A percentile compares a stretch with the other conserved stretches of the same genome.
Conservation (phyloP, 2,329 filamentous ascomycete species). For the Monilinia polystroma region DNA sequence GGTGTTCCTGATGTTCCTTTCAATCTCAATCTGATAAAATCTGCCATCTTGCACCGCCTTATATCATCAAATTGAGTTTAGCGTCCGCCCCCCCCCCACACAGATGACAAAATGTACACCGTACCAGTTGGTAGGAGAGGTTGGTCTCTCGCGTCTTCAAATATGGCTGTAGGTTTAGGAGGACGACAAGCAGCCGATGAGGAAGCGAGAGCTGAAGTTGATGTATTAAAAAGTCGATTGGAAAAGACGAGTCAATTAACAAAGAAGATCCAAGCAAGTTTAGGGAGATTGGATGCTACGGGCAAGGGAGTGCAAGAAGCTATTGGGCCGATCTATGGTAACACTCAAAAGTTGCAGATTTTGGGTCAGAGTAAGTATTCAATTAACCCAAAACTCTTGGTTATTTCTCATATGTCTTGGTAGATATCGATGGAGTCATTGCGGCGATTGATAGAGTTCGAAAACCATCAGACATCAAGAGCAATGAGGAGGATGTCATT, state of each 20-base stretch:
- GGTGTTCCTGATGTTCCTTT: background rate
- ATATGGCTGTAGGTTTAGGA: conserved; percentile 38
- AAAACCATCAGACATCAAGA: conserved; percentile 89
- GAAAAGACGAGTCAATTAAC: conserved; percentile 92
- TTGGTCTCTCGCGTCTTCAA: conserved; percentile 34
- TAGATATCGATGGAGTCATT: conserved; percentile 83
- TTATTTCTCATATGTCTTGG: background rate
- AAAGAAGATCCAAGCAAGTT: conserved; percentile 90
- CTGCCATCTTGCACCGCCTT: background rate
- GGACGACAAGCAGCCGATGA: conserved; percentile 50
- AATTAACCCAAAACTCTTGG: background rate
- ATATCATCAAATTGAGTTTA: background rate
- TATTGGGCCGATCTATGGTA: conserved; percentile 86
- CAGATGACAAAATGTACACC: conserved; percentile 10
- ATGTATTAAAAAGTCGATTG: conserved; percentile 69
- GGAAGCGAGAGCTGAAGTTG: conserved; percentile 67
- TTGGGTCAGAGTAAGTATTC: conserved; percentile 68
- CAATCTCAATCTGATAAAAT: background rate
- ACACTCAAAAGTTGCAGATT: conserved; percentile 86
- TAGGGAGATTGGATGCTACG: conserved; percentile 79
- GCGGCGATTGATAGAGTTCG: conserved; percentile 84
- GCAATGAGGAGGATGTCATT: conserved; percentile 88
- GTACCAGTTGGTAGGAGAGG: conserved; percentile 25
- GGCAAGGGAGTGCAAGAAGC: conserved; percentile 90
- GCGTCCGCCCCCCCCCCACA: background rate